A percentile compares a stretch with the other conserved stretches of the same genome.
These are phyloP conservation scores for Cladosporium sp. DNA, from an alignment of 2,329 filamentous ascomycete genomes.

Conservation along the genomic window DNA sequence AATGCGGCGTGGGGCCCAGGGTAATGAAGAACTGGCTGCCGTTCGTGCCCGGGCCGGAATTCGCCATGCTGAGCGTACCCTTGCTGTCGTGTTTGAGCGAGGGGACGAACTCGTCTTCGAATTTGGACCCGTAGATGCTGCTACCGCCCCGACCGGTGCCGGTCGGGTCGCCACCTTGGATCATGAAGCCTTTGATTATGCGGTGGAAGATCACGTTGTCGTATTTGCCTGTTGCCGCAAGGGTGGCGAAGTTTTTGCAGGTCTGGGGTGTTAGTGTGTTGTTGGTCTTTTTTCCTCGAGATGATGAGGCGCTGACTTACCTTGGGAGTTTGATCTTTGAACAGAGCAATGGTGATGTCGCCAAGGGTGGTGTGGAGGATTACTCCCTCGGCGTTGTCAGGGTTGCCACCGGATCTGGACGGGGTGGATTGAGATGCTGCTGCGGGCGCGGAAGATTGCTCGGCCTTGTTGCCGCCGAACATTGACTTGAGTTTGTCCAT, in stretches of 20 bases:
- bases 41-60: conserved; percentile 86
- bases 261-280: conserved; percentile 22
- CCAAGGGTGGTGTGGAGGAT: conserved; percentile 31
- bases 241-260: conserved; percentile 32
- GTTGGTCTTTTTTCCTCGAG: too few relatives aligned
- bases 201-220: conserved; percentile 34
- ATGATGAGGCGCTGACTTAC: too few relatives aligned
- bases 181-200: conserved; percentile 86
- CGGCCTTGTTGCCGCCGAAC: conserved; percentile 4
- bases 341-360: conserved; percentile 31
- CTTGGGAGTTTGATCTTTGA: conserved; percentile 28
- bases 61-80: conserved; percentile 89
- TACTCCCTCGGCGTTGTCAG: conserved; percentile 24
- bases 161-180: conserved; percentile 56
- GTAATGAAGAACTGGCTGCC: conserved; percentile 98
- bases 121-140: conserved; percentile 79
- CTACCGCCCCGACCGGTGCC: conserved; percentile 56
- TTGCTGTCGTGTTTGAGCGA: conserved; percentile 68
- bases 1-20: conserved; percentile 60
- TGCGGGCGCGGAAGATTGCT: background rate
- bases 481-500: conserved; percentile 13
- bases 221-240: conserved; percentile 31
- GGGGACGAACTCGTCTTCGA: conserved; percentile 85
- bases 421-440: background rate
- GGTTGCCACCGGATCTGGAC: conserved; percentile 5